Evolutionary conservation across 2,329 filamentous ascomycete genomes (phyloP).

Genomic region (Trichoderma hamatum): DNA sequence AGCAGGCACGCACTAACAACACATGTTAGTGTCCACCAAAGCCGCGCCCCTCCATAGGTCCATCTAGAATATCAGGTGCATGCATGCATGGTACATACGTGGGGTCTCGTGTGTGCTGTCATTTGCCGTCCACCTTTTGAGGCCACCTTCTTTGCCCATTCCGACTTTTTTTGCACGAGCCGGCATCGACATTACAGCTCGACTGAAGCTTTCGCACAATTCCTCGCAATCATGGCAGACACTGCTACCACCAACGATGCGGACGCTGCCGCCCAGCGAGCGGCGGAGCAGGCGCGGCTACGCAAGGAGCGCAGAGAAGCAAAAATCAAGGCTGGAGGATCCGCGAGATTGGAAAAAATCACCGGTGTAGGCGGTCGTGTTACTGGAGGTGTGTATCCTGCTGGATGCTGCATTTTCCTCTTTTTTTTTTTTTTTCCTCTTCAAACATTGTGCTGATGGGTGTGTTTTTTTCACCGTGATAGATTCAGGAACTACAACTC

Average conservation of each 20-base stretch:
- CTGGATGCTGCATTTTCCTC: background rate
- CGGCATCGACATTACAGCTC: background rate
- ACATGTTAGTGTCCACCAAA: background rate
- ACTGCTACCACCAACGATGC: slow-evolving; percentile 46
- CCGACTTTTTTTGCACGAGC: background rate
- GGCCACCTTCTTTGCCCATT: background rate
- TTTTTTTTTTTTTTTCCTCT: background rate
- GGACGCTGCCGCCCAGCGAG: slow-evolving; percentile 51
- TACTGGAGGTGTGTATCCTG: slow-evolving; percentile 36
- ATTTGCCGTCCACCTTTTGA: background rate
- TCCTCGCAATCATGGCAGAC: slow-evolving; percentile 45
- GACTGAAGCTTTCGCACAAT: background rate
- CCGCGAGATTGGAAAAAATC: slow-evolving; percentile 72
- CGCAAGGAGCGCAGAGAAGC: slow-evolving; percentile 79
- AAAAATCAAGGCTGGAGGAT: slow-evolving; percentile 74
- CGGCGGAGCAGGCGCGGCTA: slow-evolving; percentile 68
- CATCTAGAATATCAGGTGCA: background rate
- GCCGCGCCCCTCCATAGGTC: slow-evolving; percentile 2
- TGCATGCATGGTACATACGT: background rate
- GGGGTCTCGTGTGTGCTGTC: slow-evolving; percentile 13
- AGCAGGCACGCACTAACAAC: background rate
- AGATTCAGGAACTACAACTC: slow-evolving; percentile 27
- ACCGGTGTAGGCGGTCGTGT: slow-evolving; percentile 63
- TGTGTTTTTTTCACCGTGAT: background rate
- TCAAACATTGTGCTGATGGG: background rate